A percentile compares a stretch with the other conserved stretches of the same genome.
Evolutionary conservation across 306 rosid genomes (phyloP).

Genomic region (Sphenostylis stenocarpa): DNA sequence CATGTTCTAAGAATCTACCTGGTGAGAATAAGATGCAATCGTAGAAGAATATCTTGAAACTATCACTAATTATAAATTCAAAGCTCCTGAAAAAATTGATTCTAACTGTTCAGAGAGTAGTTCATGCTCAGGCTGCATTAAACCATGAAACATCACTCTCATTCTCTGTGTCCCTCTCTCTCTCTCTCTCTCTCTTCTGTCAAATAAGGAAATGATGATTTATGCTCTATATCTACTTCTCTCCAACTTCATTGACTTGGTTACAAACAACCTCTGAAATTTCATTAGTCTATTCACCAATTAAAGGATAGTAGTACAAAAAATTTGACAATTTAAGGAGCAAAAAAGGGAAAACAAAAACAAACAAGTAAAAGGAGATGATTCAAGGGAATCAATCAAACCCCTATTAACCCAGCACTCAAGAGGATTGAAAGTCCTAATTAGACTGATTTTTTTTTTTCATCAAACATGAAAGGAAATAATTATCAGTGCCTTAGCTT

Average conservation of each 20-base stretch:
- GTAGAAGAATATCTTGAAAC: conserved; percentile 73
- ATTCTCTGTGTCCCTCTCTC: conserved; percentile 23
- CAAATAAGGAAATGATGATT: conserved; percentile 37
- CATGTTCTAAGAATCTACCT: conserved; percentile 50
- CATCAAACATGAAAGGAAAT: conserved; percentile 36
- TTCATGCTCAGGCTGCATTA: conserved; percentile 62
- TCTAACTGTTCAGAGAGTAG: conserved; percentile 55
- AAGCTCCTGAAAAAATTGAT: conserved; percentile 40
- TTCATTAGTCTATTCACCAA: conserved; percentile 51
- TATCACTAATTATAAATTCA: conserved; percentile 41
- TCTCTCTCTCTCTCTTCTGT: conserved; percentile 19
- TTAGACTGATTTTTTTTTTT: conserved; percentile 26
- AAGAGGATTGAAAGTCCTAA: conserved; percentile 15
- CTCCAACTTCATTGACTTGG: conserved; percentile 44
- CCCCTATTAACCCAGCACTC: conserved; percentile 40
- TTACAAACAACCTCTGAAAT: conserved; percentile 46
- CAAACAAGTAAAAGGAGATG: conserved; percentile 26
- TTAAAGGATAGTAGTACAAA: conserved; percentile 34
- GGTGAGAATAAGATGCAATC: conserved; percentile 46
- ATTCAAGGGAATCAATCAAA: conserved; percentile 47
- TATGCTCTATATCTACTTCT: conserved; percentile 29
- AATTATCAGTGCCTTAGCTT: conserved; percentile 18
- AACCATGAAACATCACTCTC: conserved; percentile 69
- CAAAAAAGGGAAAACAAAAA: background rate
- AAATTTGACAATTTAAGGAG: conserved; percentile 31